Evolutionary conservation across 148 eudicot species (phyloP).

Genomic region (Vaccinium vitisidaea): DNA sequence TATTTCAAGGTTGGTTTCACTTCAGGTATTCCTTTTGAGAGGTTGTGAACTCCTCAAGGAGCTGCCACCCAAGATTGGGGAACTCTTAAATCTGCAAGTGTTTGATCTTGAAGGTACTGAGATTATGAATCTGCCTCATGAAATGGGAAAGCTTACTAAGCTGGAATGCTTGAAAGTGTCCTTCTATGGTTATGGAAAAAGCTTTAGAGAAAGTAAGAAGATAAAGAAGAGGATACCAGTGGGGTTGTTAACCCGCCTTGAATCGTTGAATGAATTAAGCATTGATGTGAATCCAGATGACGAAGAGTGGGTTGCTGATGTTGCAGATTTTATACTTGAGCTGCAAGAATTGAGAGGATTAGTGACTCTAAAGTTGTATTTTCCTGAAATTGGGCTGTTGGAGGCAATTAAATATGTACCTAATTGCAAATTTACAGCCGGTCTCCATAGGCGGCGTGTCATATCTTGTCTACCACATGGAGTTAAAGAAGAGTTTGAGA

Average conservation of each 20-base stretch:
- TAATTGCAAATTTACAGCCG: not conserved
- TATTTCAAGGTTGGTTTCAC: slow-evolving; percentile 18
- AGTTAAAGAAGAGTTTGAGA: slow-evolving; percentile 5
- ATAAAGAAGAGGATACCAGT: not conserved
- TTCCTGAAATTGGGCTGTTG: not conserved
- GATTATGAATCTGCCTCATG: slow-evolving; percentile 8
- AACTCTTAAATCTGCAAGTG: slow-evolving; percentile 6
- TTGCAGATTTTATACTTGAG: not conserved
- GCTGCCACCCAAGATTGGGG: slow-evolving; percentile 20
- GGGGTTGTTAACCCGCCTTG: not conserved
- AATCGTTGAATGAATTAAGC: not conserved
- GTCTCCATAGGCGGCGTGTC: not conserved
- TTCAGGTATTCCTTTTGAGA: slow-evolving; percentile 10
- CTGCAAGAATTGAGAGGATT: too few relatives aligned
- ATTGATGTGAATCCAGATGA: slow-evolving; percentile 18
- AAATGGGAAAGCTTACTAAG: not conserved
- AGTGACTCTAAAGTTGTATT: not conserved
- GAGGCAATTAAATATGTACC: not conserved
- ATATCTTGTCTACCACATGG: slow-evolving; percentile 12
- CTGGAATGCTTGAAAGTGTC: not conserved
- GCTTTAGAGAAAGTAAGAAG: not conserved
- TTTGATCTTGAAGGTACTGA: slow-evolving; percentile 23
- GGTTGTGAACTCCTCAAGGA: slow-evolving; percentile 18
- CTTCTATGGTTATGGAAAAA: not conserved
- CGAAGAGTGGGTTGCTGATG: slow-evolving; percentile 4